Evolutionary conservation across 768 basidiomycete species (phyloP), one percentile per base, ranked within the genome.

Genomic region (Pulveroboletus sp.): DNA sequence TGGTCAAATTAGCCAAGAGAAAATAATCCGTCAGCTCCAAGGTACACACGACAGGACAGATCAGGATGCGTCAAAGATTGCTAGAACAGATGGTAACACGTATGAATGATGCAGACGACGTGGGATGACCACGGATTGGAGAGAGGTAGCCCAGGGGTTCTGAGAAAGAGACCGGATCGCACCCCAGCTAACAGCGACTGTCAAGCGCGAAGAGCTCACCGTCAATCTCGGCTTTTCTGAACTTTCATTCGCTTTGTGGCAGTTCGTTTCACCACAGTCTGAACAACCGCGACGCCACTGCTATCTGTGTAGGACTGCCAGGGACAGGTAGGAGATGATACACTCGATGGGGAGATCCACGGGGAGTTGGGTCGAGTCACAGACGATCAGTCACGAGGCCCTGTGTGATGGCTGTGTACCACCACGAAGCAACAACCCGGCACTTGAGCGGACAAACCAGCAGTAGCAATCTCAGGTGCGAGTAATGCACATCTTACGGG

Each of bases 371-470:
- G 42, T 55, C 40, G 56, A 66, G 59, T 49, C 53, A 54, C 38
- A 45, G 33, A 38, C 8, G 32, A 56, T 30, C 41, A 35, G 39
- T 49, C 35, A 35, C 43, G 43, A 44, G 24, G 39, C 28, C 26
- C 36, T 33, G 56, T 64, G 60, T 45, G 30, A 61, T 65, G 65
- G 65, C 67, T 58, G 56, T 58, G 45, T 15, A 24, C 10, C 21
- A 21, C 21, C 21, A 21, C 21, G 21, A 21, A 21, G 21, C 21
- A 21, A 21, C 21, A 4, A 21, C 21, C 4, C 4, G 21, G 21
- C 21, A 21, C 21, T 21, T 21, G 21, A 8, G 11, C 30, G 30
- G 30, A 31, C 8, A 31, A 11, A 3, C 9, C 9, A 31, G 30
- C 7, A 21, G 24, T 28, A 21, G 4, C 15, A 30, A 8, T 46